phyloP scores from a whole-genome alignment of 768 basidiomycete species.

The Aureoboletus auriporus region DNA sequence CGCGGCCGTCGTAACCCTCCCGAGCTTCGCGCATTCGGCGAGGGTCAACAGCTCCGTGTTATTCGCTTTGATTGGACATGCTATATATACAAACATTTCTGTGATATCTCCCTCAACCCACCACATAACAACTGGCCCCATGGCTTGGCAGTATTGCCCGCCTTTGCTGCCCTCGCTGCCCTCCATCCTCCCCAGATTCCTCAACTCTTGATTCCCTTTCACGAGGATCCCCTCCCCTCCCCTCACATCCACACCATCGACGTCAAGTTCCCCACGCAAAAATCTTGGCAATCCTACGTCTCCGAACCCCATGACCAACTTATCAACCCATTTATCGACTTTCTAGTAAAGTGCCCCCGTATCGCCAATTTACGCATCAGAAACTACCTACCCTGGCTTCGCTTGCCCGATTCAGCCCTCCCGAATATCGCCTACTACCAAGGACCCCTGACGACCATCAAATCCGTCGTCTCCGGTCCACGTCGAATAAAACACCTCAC shows the following conservation, averaged over 20 bases:
- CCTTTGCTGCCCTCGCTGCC: conserved; percentile 10
- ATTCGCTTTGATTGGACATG: conserved; percentile 43
- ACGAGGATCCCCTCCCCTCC: conserved; percentile 12
- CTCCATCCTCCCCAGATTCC: background rate
- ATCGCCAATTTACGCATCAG: conserved; percentile 19
- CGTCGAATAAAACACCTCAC: conserved; percentile 21
- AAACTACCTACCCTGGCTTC: conserved; percentile 27
- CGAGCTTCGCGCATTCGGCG: conserved; percentile 32
- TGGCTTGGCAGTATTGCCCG: conserved; percentile 6
- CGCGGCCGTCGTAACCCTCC: conserved; percentile 26
- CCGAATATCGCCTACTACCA: conserved; percentile 19
- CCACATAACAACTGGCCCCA: conserved; percentile 13
- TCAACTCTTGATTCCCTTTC: conserved; percentile 5
- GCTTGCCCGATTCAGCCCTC: conserved; percentile 16
- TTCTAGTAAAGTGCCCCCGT: conserved; percentile 22
- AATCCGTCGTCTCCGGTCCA: conserved; percentile 16
- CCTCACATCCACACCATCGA: conserved; percentile 27
- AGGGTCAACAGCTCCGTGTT: conserved; percentile 34
- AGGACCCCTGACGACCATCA: conserved; percentile 26
- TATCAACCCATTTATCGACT: conserved; percentile 23
- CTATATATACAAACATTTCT: conserved; percentile 33
- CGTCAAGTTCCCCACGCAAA: conserved; percentile 29
- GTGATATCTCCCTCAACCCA: background rate
- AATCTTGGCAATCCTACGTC: conserved; percentile 26
- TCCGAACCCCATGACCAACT: conserved; percentile 27